Conservation (phyloP, 805 yeast species). For the Lipomyces lipofer region DNA sequence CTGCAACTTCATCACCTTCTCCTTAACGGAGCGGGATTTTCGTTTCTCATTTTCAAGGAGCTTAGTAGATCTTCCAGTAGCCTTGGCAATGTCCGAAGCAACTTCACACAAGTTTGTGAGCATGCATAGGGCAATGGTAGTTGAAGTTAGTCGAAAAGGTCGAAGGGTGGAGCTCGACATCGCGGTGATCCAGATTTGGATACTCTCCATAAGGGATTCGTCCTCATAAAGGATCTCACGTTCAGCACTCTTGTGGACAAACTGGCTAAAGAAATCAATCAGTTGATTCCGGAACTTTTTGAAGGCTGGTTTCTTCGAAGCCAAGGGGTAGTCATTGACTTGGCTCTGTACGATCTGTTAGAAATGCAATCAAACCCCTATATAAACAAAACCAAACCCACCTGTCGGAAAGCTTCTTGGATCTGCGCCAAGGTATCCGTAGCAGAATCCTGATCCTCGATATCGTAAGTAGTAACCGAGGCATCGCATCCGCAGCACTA, state of each 20-base stretch:
- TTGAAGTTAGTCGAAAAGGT: conserved; percentile 68
- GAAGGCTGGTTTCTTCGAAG: conserved; percentile 50
- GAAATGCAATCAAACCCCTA: neutral
- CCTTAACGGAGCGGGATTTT: conserved; percentile 37
- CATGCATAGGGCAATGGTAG: conserved; percentile 58
- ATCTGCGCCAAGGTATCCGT: conserved; percentile 72
- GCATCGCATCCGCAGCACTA: conserved; percentile 29
- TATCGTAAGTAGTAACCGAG: conserved; percentile 64
- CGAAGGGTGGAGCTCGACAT: conserved; percentile 69
- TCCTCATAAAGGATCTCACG: conserved; percentile 56
- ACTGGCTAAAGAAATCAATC: conserved; percentile 53
- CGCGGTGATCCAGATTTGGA: conserved; percentile 74
- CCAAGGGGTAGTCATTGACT: conserved; percentile 72
- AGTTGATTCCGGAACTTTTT: conserved; percentile 57
- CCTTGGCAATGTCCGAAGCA: conserved; percentile 42
- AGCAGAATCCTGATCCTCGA: conserved; percentile 66
- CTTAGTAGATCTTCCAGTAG: conserved; percentile 44
- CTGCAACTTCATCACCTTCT: conserved; percentile 40
- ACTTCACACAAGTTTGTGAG: conserved; percentile 61
- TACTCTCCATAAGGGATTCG: conserved; percentile 49
- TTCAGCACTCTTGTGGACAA: conserved; percentile 58
- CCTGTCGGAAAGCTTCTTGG: conserved; percentile 46
- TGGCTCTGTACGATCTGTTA: conserved; percentile 33
- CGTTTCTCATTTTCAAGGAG: conserved; percentile 42
- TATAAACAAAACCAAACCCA: neutral